phyloP scores from a whole-genome alignment of 495 filamentous ascomycete species.

The Astrocystis sublimbata region DNA sequence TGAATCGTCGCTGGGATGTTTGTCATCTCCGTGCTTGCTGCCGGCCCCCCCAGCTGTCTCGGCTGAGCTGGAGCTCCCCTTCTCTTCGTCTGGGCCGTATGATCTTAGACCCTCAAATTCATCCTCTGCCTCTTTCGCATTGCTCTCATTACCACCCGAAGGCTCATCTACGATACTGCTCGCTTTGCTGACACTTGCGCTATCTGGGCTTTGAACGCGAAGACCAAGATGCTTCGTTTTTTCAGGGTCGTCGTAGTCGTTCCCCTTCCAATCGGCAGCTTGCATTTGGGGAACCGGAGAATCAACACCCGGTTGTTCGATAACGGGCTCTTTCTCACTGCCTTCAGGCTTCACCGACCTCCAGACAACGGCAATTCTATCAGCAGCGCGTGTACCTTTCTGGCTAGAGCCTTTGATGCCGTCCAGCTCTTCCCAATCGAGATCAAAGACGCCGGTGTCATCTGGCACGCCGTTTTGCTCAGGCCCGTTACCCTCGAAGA shows the following conservation, averaged over 20 bases:
- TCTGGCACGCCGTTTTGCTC: slow-evolving; percentile 55
- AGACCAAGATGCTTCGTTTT: slow-evolving; percentile 65
- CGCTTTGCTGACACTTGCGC: slow-evolving; percentile 65
- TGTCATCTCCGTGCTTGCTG: background rate
- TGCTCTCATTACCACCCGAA: slow-evolving; percentile 12
- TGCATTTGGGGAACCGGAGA: slow-evolving; percentile 66
- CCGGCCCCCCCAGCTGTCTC: background rate
- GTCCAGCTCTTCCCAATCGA: slow-evolving; percentile 62
- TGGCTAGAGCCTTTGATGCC: slow-evolving; percentile 74
- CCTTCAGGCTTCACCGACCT: slow-evolving; percentile 32
- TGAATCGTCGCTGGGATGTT: slow-evolving; percentile 14
- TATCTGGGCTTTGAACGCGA: slow-evolving; percentile 59
- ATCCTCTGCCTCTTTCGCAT: slow-evolving; percentile 20
- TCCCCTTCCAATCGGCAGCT: slow-evolving; percentile 72
- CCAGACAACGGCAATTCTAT: slow-evolving; percentile 89
- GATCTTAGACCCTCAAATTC: slow-evolving; percentile 4
- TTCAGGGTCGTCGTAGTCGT: slow-evolving; percentile 42
- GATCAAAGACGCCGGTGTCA: slow-evolving; percentile 56
- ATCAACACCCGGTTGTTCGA: slow-evolving; percentile 56
- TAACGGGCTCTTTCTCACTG: slow-evolving; percentile 40
- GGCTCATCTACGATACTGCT: slow-evolving; percentile 42
- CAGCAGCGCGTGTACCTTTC: slow-evolving; percentile 80
- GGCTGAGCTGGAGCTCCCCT: background rate
- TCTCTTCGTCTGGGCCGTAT: background rate
- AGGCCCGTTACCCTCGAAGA: slow-evolving; percentile 80